Conservation (phyloP, 345 rosid species). For the Euclidium syriacum region DNA sequence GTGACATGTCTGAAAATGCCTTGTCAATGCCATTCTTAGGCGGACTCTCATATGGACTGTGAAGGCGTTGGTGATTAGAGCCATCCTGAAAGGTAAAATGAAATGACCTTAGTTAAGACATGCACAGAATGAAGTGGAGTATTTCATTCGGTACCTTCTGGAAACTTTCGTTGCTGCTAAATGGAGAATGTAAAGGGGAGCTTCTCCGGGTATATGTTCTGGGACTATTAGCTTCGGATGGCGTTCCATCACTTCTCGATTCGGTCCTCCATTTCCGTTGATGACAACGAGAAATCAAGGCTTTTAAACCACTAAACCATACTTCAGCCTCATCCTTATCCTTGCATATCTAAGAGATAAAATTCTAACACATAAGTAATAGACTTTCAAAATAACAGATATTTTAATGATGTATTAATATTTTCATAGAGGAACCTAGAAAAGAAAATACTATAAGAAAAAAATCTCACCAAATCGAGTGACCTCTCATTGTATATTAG, state of each 20-base stretch:
- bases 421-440: constrained; percentile 9
- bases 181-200: constrained; percentile 72
- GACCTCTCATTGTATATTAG: constrained; percentile 91
- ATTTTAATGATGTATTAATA: not conserved
- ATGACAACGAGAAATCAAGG: constrained; percentile 41
- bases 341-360: constrained; percentile 49
- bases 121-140: constrained; percentile 7
- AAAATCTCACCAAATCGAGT: constrained; percentile 72
- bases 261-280: constrained; percentile 37
- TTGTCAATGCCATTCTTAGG: constrained; percentile 85
- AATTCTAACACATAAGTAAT: constrained; percentile 8
- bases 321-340: constrained; percentile 73
- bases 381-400: not conserved
- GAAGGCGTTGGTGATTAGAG: constrained; percentile 65
- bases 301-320: constrained; percentile 59
- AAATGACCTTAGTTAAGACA: constrained; percentile 2
- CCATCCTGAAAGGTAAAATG: constrained; percentile 49
- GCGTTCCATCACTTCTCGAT: constrained; percentile 42
- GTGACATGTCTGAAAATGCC: constrained; percentile 77
- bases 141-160: constrained; percentile 60
- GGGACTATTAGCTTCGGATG: constrained; percentile 78
- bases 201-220: constrained; percentile 83
- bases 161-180: constrained; percentile 79
- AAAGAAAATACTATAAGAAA: not conserved
- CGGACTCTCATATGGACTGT: constrained; percentile 91